A percentile compares a stretch with the other conserved stretches of the same genome.
Conservation (phyloP, 495 filamentous ascomycete species). For the Xylaria venustula region DNA sequence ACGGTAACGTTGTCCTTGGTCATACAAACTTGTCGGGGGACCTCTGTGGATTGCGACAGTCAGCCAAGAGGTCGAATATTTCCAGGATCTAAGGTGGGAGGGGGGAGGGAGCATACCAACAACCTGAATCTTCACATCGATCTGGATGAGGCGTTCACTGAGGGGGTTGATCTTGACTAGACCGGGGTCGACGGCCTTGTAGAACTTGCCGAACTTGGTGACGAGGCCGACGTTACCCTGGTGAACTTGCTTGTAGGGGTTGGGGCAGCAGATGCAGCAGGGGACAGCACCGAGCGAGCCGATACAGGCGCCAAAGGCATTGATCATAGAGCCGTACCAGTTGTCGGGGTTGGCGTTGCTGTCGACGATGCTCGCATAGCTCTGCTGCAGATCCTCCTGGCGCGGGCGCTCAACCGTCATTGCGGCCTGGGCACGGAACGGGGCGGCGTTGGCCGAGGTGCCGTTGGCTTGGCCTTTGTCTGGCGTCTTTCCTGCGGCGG, state of each 20-base stretch:
- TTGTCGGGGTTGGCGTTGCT: slow-evolving; percentile 73
- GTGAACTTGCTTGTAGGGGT: slow-evolving; percentile 91
- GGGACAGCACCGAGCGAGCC: slow-evolving; percentile 86
- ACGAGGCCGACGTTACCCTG: slow-evolving; percentile 95
- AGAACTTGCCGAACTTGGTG: slow-evolving; percentile 94
- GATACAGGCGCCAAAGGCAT: slow-evolving; percentile 70
- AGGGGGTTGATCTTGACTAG: slow-evolving; percentile 98
- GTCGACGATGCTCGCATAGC: slow-evolving; percentile 76
- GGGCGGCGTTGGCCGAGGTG: slow-evolving; percentile 16
- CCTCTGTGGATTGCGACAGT: slow-evolving; percentile 55
- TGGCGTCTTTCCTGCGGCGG: slow-evolving; percentile 12
- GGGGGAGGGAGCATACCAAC: slow-evolving; percentile 56
- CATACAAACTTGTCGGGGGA: slow-evolving; percentile 97
- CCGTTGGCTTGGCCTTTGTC: slow-evolving; percentile 22
- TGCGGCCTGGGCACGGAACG: slow-evolving; percentile 45
- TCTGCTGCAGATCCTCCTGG: slow-evolving; percentile 80
- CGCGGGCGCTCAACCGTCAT: slow-evolving; percentile 82
- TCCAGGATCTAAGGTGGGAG: background rate
- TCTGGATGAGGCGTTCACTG: slow-evolving; percentile 80
- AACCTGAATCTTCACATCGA: slow-evolving; percentile 99
- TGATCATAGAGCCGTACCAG: slow-evolving; percentile 91
- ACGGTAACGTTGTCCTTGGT: slow-evolving; percentile 98
- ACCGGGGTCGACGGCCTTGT: slow-evolving; percentile 94
- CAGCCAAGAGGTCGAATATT: background rate
- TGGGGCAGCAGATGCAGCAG: slow-evolving; percentile 89